phyloP scores from a whole-genome alignment of 2,329 filamentous ascomycete species.

The Colletotrichum theobromicola region DNA sequence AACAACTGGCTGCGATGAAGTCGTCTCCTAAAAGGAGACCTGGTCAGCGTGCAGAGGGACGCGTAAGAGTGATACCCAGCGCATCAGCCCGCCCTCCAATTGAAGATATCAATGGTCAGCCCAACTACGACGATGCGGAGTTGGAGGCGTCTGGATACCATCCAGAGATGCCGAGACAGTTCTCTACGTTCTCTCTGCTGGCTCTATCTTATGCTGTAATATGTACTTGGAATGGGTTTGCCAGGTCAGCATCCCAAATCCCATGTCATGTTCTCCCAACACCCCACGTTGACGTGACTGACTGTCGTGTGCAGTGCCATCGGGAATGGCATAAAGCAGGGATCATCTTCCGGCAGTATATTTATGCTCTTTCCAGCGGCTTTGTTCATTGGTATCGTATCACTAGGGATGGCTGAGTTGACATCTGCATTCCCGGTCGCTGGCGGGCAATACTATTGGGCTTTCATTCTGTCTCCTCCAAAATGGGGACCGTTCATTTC shows the following conservation, averaged over 20 bases:
- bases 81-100: background rate
- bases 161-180: constrained; percentile 34
- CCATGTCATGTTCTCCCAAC: background rate
- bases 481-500: constrained; percentile 26
- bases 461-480: constrained; percentile 25
- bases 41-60: background rate
- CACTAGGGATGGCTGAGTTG: constrained; percentile 30
- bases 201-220: constrained; percentile 34
- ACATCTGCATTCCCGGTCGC: constrained; percentile 31
- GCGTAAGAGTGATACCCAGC: background rate
- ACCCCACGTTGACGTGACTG: background rate
- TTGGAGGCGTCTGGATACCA: constrained; percentile 34
- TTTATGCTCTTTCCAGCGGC: constrained; percentile 30
- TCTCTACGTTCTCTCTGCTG: constrained; percentile 29
- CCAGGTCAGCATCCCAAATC: constrained; percentile 19
- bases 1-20: background rate
- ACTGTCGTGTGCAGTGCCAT: constrained; percentile 8
- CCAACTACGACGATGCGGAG: constrained; percentile 29
- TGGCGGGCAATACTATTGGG: constrained; percentile 32
- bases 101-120: background rate
- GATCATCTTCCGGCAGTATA: constrained; percentile 28
- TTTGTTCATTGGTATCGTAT: constrained; percentile 30
- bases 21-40: background rate
- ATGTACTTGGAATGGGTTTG: constrained; percentile 34
- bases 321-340: constrained; percentile 30